A percentile compares a stretch with the other conserved stretches of the same genome.
phyloP scores from a whole-genome alignment of 2,329 filamentous ascomycete species.

The Fusarium kyushuense region DNA sequence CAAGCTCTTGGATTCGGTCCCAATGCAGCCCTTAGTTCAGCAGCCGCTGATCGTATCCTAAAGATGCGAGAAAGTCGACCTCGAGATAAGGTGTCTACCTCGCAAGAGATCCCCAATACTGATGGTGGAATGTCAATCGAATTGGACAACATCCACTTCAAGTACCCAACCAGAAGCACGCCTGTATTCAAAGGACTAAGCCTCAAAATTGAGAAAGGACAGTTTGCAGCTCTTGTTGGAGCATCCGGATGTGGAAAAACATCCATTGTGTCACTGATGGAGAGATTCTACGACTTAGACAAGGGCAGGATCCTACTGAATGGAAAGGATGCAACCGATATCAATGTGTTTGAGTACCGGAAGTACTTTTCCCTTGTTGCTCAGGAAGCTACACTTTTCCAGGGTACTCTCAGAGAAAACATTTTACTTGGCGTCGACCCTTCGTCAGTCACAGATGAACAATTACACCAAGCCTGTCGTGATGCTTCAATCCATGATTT shows the following conservation, averaged over 20 bases:
- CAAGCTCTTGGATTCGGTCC: constrained; percentile 71
- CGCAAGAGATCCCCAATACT: constrained; percentile 57
- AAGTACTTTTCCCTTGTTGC: constrained; percentile 76
- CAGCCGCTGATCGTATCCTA: constrained; percentile 71
- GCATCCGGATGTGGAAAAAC: constrained; percentile 79
- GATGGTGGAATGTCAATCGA: constrained; percentile 68
- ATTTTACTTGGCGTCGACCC: constrained; percentile 73
- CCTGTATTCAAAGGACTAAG: constrained; percentile 71
- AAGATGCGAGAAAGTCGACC: constrained; percentile 61
- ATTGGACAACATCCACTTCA: constrained; percentile 68
- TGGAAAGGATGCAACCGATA: constrained; percentile 66
- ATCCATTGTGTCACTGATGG: constrained; percentile 74
- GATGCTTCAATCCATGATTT: constrained; percentile 79
- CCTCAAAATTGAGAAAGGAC: constrained; percentile 74
- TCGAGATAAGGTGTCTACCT: constrained; percentile 49
- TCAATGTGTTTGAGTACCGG: constrained; percentile 74
- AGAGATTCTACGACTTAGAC: constrained; percentile 77
- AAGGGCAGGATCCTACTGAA: constrained; percentile 75
- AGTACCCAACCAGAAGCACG: constrained; percentile 68
- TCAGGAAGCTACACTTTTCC: constrained; percentile 80
- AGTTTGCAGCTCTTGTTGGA: constrained; percentile 78
- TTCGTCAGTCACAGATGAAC: constrained; percentile 62
- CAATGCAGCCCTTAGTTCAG: constrained; percentile 70
- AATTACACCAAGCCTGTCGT: constrained; percentile 65
- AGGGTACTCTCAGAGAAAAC: constrained; percentile 77